Evolutionary conservation across 116 monocot species (phyloP), one percentile per base, ranked within the genome.

Genomic region (Trichopus zeylanicus): DNA sequence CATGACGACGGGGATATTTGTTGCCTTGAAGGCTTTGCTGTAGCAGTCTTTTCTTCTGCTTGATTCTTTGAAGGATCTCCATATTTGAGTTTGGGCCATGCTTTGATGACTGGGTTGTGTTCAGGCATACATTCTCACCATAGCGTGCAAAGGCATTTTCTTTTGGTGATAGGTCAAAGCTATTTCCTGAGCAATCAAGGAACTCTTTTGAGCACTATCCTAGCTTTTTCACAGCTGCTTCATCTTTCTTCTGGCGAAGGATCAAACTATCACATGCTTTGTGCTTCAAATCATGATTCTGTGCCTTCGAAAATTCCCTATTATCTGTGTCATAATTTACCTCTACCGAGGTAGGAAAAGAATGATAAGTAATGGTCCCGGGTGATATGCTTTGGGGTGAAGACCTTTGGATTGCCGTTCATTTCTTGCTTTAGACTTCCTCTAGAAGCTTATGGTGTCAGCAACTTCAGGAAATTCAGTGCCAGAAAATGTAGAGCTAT

Each of bases 331-430:
- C 73, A 49, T 42, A 57, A 47, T 74, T 68, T 48, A 88, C 63
- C 63, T 82, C 82, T 58, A 56, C 48, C 52, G 75, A 57, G 31
- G 56, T 59, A 54, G 85, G 70, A 27, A 88, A 82, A 19, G 55
- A 58, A 49, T 52, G 48, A 24, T 72, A 52, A 46, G 61, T 33
- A 7, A 46, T 28, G 57, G 19, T 58, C 24, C 34, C 24, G 30
- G 31, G 34, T 62, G 66, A 67, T 47, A 49, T 59, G 53, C 32
- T 76, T 32, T 59, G 53, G 7, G 53, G 16, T 47, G 60, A 60
- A 35, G 70, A 55, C 31, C 57, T 76, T 57, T 48, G 37, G 22
- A 26, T 16, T 29, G 25, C 35, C 29, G 57, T 55, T 73, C 71
- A 51, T 6, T 75, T 72, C 42, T 57, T 56, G 48, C 55, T 56